Base-by-base conservation (phyloP, 139 green algal species). In the Haematococcus sp. region DNA sequence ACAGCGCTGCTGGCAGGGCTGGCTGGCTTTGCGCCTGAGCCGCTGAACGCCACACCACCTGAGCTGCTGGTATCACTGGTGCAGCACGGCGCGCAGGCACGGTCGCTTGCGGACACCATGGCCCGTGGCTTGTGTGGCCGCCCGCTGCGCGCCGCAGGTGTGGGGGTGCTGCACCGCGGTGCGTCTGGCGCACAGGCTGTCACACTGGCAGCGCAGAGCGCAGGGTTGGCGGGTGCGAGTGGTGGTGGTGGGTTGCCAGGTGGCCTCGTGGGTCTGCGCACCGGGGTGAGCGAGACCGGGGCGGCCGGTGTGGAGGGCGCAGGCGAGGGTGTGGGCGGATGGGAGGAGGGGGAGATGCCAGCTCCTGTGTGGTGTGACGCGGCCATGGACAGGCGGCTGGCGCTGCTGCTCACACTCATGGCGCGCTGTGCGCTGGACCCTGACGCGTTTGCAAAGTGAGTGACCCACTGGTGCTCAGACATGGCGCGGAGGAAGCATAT, bases 361-460 rank as follows among this genome's bases (percentile, higher is more conserved):
- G 7, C 40, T 19, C 40, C 40, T 49, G 7, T 49, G 40, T 68
- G 54, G 69, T 25, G n/a, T n/a, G 71, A 76, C n/a, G 61, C 66
- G 22, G 68, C 49, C 25, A 68, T 76, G 69, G 78, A 84, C 59
- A 40, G 78, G n/a, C 73, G 78, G 33, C 56, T 81, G 70, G 79
- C 80, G n/a, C 60, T 85, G 75, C 66, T 85, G 71, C 75, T 85
- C 49, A 70, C 75, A 28, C 66, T 85, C 5, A 82, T 85, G 58
- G 75, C 80, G 13, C 34, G 80, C n/a, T 85, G 80, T 56, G 71
- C 65, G 34, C 58, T 82, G 59, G 80, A 85, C 67, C 59, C 80
- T 19, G 75, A 85, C 35, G 71, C 65, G 16, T 79, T 79, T 52
- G 65, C 66, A 1, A 79, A 74, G 66, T 70, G 40, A 58, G 63